phyloP scores from a whole-genome alignment of 257 asterid genomes.

The Gentiana dahurica region DNA sequence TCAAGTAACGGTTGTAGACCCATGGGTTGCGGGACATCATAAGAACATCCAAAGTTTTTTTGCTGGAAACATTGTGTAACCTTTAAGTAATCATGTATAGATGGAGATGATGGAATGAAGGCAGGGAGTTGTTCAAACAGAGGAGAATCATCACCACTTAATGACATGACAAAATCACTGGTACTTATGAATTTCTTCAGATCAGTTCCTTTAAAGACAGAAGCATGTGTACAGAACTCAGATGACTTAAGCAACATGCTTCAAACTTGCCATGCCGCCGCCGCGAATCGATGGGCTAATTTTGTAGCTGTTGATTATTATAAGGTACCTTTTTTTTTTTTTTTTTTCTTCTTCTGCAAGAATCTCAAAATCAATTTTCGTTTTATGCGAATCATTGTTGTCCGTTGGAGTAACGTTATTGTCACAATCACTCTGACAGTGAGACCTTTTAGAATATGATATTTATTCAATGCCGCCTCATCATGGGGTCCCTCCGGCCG shows the following conservation, averaged over 20 bases:
- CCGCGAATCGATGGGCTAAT: conserved; percentile 75
- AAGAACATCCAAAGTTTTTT: no score
- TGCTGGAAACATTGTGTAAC: no score
- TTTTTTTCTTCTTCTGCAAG: no score
- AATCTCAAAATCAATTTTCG: neutral
- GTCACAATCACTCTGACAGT: no score
- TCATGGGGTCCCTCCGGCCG: no score
- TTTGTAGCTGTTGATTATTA: conserved; percentile 73
- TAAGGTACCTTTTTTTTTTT: conserved; percentile 29
- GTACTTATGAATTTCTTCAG: conserved; percentile 57
- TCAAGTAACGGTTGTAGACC: no score
- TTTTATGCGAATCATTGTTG: no score
- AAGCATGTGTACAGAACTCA: conserved; percentile 63
- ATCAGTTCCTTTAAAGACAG: conserved; percentile 40
- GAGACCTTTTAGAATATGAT: no score
- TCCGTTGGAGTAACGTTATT: no score
- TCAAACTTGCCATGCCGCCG: conserved; percentile 42
- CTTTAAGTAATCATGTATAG: conserved; percentile 14
- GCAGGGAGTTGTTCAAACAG: conserved; percentile 53
- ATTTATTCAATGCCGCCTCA: no score
- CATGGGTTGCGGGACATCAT: no score
- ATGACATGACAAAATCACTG: conserved; percentile 54
- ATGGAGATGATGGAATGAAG: conserved; percentile 80
- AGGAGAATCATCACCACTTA: conserved; percentile 51
- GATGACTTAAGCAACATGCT: conserved; percentile 42